Base-by-base conservation (phyloP, 768 basidiomycete species). In the Sporobolomyces phaffii region DNA sequence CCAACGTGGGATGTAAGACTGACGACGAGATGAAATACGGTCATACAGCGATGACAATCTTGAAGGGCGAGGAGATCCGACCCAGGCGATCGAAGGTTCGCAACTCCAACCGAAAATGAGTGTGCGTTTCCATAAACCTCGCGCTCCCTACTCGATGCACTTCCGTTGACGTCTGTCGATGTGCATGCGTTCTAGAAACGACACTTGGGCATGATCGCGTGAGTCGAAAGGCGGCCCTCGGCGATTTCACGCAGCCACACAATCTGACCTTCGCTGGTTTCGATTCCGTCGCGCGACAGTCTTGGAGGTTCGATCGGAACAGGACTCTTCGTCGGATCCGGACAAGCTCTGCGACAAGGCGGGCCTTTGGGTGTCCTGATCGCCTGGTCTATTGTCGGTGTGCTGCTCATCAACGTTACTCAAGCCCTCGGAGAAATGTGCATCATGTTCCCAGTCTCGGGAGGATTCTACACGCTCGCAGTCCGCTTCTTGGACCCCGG, bases 251-350 rank as follows among this genome's bases (percentile, higher is more conserved):
- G 28, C 26, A 10, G 31, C 28, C 20, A 17, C 18, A 45, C 18
- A 43, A 43, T 22, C 20, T 48, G 22, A 31, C 17, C 29, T 60
- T 40, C 20, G n/a, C n/a, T n/a, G n/a, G n/a, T n/a, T n/a, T 20
- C 28, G 44, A 24, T 38, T 41, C 3, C n/a, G 18, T 38, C 7
- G 5, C n/a, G 3, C 10, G 5, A 17, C 52, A 54, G 52, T 29
- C 76, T 78, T 49, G 78, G 77, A 53, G 78, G 78, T 4, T 72
- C 69, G 0, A 79, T 78, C 60, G 73, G 74, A 15, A 75, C 74
- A 17, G 74, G 71, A 56, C 52, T 68, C 2, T 58, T 60, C 47
- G 45, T 54, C 43, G 56, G 56, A 18, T 54, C 38, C 22, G 66
- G 66, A 24, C 56, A 62, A 36, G 61, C 69, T n/a, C 57, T 70